These are phyloP conservation scores for Phaeoacremonium minimum DNA, from an alignment of 2,329 filamentous ascomycete genomes.

Conservation along the genomic window DNA sequence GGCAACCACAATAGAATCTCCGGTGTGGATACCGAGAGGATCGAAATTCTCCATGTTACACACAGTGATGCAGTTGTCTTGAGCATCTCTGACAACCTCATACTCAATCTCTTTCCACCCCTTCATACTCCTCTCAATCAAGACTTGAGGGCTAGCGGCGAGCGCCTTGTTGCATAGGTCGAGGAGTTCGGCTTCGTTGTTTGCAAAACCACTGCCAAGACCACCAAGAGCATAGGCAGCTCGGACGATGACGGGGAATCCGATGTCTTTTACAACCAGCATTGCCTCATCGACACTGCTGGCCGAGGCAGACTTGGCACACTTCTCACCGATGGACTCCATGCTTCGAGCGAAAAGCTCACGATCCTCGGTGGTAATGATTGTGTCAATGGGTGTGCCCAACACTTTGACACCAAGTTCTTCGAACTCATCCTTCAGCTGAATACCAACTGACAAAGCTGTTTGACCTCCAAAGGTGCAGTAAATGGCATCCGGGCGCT, in stretches of 20 bases:
- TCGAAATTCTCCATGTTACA: constrained; percentile 99
- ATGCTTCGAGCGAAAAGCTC: constrained; percentile 97
- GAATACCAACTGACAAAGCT: constrained; percentile 91
- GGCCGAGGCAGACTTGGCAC: constrained; percentile 93
- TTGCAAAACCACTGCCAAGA: constrained; percentile 90
- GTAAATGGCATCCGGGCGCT: constrained; percentile 94
- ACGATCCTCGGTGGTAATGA: constrained; percentile 97
- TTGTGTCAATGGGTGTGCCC: constrained; percentile 94
- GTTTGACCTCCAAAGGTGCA: constrained; percentile 98
- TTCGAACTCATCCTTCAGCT: constrained; percentile 96
- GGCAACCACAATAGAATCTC: constrained; percentile 97
- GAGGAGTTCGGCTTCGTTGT: constrained; percentile 76
- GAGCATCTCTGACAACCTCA: constrained; percentile 92
- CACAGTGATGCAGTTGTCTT: constrained; percentile 98
- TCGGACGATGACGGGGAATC: constrained; percentile 94
- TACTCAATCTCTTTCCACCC: constrained; percentile 99
- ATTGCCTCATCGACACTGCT: constrained; percentile 85
- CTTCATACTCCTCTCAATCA: constrained; percentile 98
- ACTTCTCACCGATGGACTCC: constrained; percentile 97
- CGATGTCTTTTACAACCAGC: constrained; percentile 82
- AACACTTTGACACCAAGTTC: constrained; percentile 87
- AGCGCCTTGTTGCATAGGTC: constrained; percentile 94
- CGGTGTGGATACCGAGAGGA: constrained; percentile 93
- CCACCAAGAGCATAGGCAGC: constrained; percentile 95
- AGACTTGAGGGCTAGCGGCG: constrained; percentile 88